phyloP scores from a whole-genome alignment of 495 filamentous ascomycete species.

The Clohesyomyces aquaticus region DNA sequence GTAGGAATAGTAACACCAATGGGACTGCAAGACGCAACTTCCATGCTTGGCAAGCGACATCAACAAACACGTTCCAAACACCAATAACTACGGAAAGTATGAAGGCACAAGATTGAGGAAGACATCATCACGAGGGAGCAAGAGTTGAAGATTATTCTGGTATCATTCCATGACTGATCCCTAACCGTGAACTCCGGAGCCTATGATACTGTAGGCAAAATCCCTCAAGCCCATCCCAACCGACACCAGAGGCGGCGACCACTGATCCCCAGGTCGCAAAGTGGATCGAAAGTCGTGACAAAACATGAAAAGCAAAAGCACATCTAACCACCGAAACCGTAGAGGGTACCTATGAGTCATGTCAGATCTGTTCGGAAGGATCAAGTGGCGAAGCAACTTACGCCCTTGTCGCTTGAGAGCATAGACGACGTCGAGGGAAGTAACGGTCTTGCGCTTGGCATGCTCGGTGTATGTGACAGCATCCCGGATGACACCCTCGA shows the following conservation, averaged over 20 bases:
- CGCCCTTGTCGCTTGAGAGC: conserved; percentile 97
- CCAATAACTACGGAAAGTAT: neutral
- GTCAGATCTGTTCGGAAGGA: conserved; percentile 11
- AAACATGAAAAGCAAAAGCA: conserved; percentile 36
- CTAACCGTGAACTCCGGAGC: conserved; percentile 33
- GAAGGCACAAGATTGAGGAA: neutral
- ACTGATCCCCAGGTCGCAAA: conserved; percentile 1
- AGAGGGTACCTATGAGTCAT: conserved; percentile 47
- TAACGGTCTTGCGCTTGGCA: conserved; percentile 98
- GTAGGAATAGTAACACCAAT: no score
- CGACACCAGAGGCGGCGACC: conserved; percentile 35
- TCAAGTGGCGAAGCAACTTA: conserved; percentile 54
- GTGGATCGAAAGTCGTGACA: conserved; percentile 31
- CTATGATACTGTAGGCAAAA: conserved; percentile 28
- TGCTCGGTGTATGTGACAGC: conserved; percentile 87
- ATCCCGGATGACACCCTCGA: conserved; percentile 92
- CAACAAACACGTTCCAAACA: neutral
- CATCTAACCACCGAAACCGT: conserved; percentile 95
- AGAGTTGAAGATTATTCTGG: conserved; percentile 35
- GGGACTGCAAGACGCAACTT: no score
- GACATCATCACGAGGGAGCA: neutral
- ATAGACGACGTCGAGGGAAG: conserved; percentile 94
- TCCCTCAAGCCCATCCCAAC: conserved; percentile 26
- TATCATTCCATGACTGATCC: conserved; percentile 37
- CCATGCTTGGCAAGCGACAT: no score